Evolutionary conservation across 2,329 filamentous ascomycete genomes (phyloP), one percentile per base, ranked within the genome.

Genomic region (Lasiodiplodia citricola): DNA sequence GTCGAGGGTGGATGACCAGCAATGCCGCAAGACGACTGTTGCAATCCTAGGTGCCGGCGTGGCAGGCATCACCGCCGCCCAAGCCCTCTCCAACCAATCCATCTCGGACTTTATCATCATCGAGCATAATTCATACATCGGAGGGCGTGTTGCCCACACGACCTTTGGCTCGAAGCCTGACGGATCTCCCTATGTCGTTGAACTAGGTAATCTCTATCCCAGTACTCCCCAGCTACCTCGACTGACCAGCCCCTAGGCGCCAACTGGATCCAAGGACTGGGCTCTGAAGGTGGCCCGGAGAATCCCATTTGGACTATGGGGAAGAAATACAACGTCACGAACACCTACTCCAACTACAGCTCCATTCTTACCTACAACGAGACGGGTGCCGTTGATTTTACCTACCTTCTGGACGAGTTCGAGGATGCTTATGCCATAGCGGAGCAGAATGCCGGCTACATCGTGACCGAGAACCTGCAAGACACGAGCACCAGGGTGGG

Each of bases 41-140:
- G 78, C 74, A 0, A 74, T 80, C 14, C 70, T 80, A 74, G 89
- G 89, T 41, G 89, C 85, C 16, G 89, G 89, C 14, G 85, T 88
- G 66, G 84, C 88, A 1, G 89, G 89, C 6, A 87, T 91, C 51
- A 87, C 88, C 14, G 87, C 89, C 16, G 88, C 88, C 25, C 88
- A 91, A 82, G 84, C 88, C 3, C 76, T 92, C 6, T 78, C 83
- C 4, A 90, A 91, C 66, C 83, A 84, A 2, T 90, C 88, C 0
- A 80, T 91, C 6, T 79, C 82, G 0, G 88, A 92, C 69, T 91
- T 92, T 69, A 66, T 91, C 8, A 88, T 92, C 57, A 76, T 92
- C 2, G 90, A 92, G 70, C 87, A 88, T 70, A 88, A 88, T 14
- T 81, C 85, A 69, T 83, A 85, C 14, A 85, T 92, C 69, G 90